A percentile compares a stretch with the other conserved stretches of the same genome.
Evolutionary conservation across 2,329 filamentous ascomycete species (phyloP).

Genomic region (Aspergillus niger): DNA sequence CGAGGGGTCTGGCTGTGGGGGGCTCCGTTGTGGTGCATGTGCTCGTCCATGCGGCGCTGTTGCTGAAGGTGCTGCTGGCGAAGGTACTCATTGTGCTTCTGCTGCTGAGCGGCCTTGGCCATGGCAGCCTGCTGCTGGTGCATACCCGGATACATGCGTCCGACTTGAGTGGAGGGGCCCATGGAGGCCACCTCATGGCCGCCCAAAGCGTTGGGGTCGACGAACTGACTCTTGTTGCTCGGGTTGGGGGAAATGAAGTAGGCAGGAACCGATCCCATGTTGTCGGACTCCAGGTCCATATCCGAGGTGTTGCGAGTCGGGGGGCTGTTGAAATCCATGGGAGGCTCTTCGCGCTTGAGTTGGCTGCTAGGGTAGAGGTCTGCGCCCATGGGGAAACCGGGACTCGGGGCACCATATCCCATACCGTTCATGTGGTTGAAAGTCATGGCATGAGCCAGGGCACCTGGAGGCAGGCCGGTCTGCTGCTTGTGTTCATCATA

Average conservation of each 20-base stretch:
- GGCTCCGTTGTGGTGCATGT: constrained; percentile 27
- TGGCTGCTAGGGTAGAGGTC: constrained; percentile 60
- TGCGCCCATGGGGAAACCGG: constrained; percentile 55
- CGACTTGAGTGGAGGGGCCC: constrained; percentile 58
- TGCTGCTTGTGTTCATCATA: constrained; percentile 96
- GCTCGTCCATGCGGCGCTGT: constrained; percentile 30
- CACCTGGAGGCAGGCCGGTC: constrained; percentile 85
- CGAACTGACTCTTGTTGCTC: constrained; percentile 53
- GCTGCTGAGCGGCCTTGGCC: constrained; percentile 71
- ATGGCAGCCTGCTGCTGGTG: constrained; percentile 84
- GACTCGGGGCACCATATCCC: constrained; percentile 38
- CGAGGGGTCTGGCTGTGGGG: constrained; percentile 38
- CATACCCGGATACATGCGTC: constrained; percentile 88
- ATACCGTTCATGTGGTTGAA: constrained; percentile 64
- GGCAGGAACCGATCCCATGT: constrained; percentile 58
- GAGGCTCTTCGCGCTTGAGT: constrained; percentile 38
- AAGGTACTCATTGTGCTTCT: constrained; percentile 61
- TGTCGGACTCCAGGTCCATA: constrained; percentile 70
- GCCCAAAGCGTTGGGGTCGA: constrained; percentile 74
- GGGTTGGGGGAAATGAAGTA: constrained; percentile 64
- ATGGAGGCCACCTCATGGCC: constrained; percentile 60
- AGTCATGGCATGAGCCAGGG: constrained; percentile 75
- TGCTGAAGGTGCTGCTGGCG: constrained; percentile 59
- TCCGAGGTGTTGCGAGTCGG: constrained; percentile 59
- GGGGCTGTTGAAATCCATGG: constrained; percentile 70